Evolutionary conservation across 2,329 filamentous ascomycete species (phyloP).

Genomic region (Lecanosticta acicola): DNA sequence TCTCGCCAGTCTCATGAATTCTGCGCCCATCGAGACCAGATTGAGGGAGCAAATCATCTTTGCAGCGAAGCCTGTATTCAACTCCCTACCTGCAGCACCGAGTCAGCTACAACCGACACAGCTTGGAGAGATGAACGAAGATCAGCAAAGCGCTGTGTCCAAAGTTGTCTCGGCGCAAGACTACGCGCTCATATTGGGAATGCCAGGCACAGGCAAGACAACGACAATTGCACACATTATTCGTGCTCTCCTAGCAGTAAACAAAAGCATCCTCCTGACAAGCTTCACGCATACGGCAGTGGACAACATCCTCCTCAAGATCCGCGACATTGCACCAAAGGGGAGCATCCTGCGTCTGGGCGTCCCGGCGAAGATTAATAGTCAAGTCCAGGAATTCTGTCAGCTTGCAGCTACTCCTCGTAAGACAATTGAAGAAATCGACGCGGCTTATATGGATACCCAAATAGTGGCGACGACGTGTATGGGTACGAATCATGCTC

Average conservation of each 20-base stretch:
- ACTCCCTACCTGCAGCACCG: slow-evolving; percentile 35
- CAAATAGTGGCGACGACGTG: slow-evolving; percentile 93
- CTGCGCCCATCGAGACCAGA: slow-evolving; percentile 37
- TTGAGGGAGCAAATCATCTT: slow-evolving; percentile 78
- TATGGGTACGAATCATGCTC: slow-evolving; percentile 78
- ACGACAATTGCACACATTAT: slow-evolving; percentile 98
- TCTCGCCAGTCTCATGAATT: slow-evolving; percentile 78
- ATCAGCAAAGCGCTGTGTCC: slow-evolving; percentile 78
- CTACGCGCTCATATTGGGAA: slow-evolving; percentile 94
- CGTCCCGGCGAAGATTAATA: slow-evolving; percentile 76
- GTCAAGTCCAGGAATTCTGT: slow-evolving; percentile 79
- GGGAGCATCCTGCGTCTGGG: slow-evolving; percentile 82
- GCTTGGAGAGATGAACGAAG: slow-evolving; percentile 62
- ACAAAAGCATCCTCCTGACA: slow-evolving; percentile 86
- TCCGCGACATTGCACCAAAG: slow-evolving; percentile 51
- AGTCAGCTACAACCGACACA: slow-evolving; percentile 22
- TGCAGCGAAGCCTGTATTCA: slow-evolving; percentile 67
- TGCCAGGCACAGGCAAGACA: slow-evolving; percentile 97
- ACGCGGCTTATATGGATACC: slow-evolving; percentile 74
- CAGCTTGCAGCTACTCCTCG: slow-evolving; percentile 69
- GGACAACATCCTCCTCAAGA: slow-evolving; percentile 94
- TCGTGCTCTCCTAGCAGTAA: slow-evolving; percentile 75
- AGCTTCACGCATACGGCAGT: slow-evolving; percentile 97
- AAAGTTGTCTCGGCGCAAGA: slow-evolving; percentile 95
- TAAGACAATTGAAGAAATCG: slow-evolving; percentile 74